Base-by-base conservation (phyloP, 2,329 filamentous ascomycete species). In the Aspergillus transmontanensis region DNA sequence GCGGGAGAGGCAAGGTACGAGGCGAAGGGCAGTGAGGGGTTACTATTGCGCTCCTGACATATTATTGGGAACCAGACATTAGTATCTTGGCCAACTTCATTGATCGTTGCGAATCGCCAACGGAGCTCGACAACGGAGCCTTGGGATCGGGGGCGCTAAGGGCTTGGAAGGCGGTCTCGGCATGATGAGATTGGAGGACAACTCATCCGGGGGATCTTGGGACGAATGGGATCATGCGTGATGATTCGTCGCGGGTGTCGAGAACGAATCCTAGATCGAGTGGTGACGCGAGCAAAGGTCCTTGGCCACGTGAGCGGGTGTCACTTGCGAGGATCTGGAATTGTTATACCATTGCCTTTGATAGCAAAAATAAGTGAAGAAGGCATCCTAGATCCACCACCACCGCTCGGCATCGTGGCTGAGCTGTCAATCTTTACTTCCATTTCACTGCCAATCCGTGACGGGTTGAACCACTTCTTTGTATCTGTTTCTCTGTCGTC, bases 1-100 rank as follows among this genome's bases (percentile, higher is more conserved):
- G 41, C 41, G 23, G 59, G 55, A 57, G 56, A 60, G 58, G 39
- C 43, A 56, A 54, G 55, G 26, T 21, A 55, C n/a, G 14, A 26
- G 30, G 54, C 59, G 50, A 56, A 58, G 54, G 26, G 26, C 45
- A 50, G 60, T 64, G 63, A 69, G 65, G 67, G 67, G 67, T 57
- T 57, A 46, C 32, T 54, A 60, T 59, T 64, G 60, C 56, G 48
- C 57, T 56, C 32, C 63, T 62, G 30, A 62, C 58, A 55, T 60
- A 57, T 60, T 32, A 53, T 61, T 63, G 51, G 58, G n/a, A 64
- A 58, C 56, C 59, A 57, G 59, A 63, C 61, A 39, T 39, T 58
- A 34, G 46, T 61, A 66, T 63, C 65, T 69, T 69, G 67, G 65
- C 67, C 39, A 45, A 66, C 58, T 64, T 60, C 65, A 66, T 67